Evolutionary conservation across 208 protist species (phyloP), one percentile per base, ranked within the genome.

Genomic region (Trypanosoma grayi): DNA sequence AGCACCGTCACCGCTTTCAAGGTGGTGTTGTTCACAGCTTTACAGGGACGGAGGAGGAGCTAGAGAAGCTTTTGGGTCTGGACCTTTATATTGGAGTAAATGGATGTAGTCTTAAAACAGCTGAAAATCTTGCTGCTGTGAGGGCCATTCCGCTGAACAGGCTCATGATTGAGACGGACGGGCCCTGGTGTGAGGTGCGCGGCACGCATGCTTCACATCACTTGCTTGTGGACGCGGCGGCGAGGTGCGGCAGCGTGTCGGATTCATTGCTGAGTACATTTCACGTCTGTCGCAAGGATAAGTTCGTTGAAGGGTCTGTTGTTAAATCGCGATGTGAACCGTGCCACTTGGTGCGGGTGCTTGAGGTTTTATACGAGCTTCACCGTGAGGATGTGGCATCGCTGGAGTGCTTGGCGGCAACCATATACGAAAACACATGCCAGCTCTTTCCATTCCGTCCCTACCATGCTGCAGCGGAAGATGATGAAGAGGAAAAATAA

Each of bases 21-120:
- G 73, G 75, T n/a, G 90, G 90, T 16, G 95, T 98, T 11, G 93
- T 98, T 31, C 97, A 99, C 75, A 97, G 89, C 41, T 99, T 98
- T 75, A 97, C 90, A 7, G 97, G 94, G 16, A 85, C 76, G n/a
- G 11, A 30, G 5, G 73, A 84, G 34, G 92, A 98, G 41, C 52
- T 95, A 8, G 58, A 90, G 4, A 52, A 53, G 30, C 70, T 98
- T 36, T 50, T 98, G 0, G 77, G 79, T 6, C 55, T 94, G 13
- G 85, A 74, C 13, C 65, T 98, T 14, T 98, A 85, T 66, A 97
- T 99, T 77, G 96, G 96, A 20, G 71, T 98, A 18, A 98, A 97
- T 64, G 94, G 96, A 0, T 98, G 94, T 55, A 96, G 86, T n/a
- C 72, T 98, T 8, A 97, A 98, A 72, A 96, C 93, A 25, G 62